Base-by-base conservation (phyloP, 495 filamentous ascomycete genomes). In the Eremomyces bilateralis region DNA sequence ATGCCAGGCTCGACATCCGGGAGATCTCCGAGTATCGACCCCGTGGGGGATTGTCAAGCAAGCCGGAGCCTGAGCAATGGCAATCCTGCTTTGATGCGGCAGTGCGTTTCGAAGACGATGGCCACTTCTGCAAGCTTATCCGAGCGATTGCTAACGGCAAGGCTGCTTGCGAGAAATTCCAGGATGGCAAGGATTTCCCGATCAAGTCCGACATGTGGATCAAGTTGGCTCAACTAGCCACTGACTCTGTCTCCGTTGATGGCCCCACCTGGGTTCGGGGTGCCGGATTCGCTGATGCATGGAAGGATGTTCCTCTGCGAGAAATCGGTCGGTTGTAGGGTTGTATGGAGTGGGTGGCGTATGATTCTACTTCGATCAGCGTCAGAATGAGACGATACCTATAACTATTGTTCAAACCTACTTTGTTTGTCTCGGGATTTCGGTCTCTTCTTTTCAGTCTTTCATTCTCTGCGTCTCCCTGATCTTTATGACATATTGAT, bases 51-150 rank as follows among this genome's bases (percentile, higher is more conserved):
- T 28, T 28, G 24, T 8, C 8, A 13, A 13, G 24, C 8, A 13
- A 8, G 24, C 24, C 41, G 3, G 47, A 45, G 1, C 42, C 44
- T 3, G 40, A 42, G 10, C 43, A 42, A 12, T 78, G 71, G 73
- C 47, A 56, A 27, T 56, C 61, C 1, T 49, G 84, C 15, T 62
- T 79, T 31, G 44, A 61, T 6, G 57, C 69, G 3, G 55, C 73
- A 6, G 55, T 60, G 24, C 37, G 39, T 13, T 58, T 69, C 25
- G 44, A 60, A 1, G 84, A 92, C 43, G 80, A 91, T 51, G 81
- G 83, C 0, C 83, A 94, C 51, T 51, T 67, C 17, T 53, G 67
- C 33, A 92, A 94, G 52, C 49, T 88, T 3, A 59, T 69, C 15
- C 56, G 84, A 20, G 77, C 81, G 2, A 43, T 82, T 10, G 61